A percentile compares a stretch with the other conserved stretches of the same genome.
Conservation (phyloP, 2,329 filamentous ascomycete species). For the Byssochlamys sp. region DNA sequence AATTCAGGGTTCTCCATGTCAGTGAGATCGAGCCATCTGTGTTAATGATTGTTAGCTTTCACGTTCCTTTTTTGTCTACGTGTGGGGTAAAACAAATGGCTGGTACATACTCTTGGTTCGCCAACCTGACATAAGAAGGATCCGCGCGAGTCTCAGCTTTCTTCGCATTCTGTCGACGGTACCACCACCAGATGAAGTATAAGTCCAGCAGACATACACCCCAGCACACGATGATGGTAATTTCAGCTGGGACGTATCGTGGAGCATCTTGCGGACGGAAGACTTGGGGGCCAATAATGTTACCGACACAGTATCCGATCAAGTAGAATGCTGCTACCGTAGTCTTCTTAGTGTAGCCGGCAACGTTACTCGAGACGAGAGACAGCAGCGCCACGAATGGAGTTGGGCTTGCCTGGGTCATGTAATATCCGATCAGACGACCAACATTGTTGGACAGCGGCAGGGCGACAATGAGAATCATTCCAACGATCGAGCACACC, state of each 20-base stretch:
- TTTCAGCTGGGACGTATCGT: conserved; percentile 54
- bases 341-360: conserved; percentile 47
- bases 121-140: conserved; percentile 51
- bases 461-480: conserved; percentile 56
- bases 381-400: conserved; percentile 56
- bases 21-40: conserved; percentile 51
- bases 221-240: conserved; percentile 54
- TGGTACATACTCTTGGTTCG: conserved; percentile 52
- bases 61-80: not conserved
- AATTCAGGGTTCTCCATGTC: conserved; percentile 59
- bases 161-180: conserved; percentile 47
- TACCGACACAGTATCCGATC: conserved; percentile 43
- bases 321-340: conserved; percentile 42
- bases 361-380: conserved; percentile 53
- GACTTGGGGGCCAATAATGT: conserved; percentile 50
- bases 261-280: conserved; percentile 50
- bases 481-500: conserved; percentile 47
- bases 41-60: not conserved
- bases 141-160: conserved; percentile 46
- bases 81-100: conserved; percentile 10
- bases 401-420: conserved; percentile 52
- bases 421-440: conserved; percentile 55
- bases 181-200: conserved; percentile 56
- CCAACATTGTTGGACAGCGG: conserved; percentile 50
- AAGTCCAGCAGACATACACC: conserved; percentile 45